Evolutionary conservation across 495 filamentous ascomycete species (phyloP).

Genomic region (Penicillium paxilli): DNA sequence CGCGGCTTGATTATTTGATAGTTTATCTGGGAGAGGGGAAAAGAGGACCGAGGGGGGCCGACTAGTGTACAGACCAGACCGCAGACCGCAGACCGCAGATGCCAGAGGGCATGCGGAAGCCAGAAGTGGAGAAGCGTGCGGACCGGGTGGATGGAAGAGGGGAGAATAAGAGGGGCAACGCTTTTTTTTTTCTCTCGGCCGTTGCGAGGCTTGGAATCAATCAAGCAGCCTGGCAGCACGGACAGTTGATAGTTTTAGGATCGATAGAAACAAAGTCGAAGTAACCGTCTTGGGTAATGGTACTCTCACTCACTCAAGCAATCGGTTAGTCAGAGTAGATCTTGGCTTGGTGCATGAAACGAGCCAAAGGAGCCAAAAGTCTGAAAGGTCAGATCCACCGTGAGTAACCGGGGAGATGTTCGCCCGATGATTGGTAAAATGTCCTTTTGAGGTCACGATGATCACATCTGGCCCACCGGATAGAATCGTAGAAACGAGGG

Average conservation of each 20-base stretch:
- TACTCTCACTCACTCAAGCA: constrained; percentile 1
- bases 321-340: not conserved
- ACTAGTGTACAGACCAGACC: not conserved
- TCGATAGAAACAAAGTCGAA: too few species aligned
- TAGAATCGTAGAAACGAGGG: not conserved
- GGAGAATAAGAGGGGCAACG: not conserved
- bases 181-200: not conserved
- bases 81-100: not conserved
- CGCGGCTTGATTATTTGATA: not conserved
- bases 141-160: not conserved
- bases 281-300: not conserved
- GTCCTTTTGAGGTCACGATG: constrained; percentile 16
- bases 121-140: not conserved
- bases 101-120: not conserved
- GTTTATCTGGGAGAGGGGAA: too few species aligned
- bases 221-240: too few species aligned
- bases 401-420: constrained; percentile 27
- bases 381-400: constrained; percentile 33
- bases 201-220: too few species aligned
- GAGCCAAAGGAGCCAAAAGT: not conserved
- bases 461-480: constrained; percentile 12
- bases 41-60: not conserved
- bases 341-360: not conserved
- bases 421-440: constrained; percentile 6
- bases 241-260: too few species aligned